phyloP scores from a whole-genome alignment of 768 basidiomycete genomes.

The Phaeolepiota aurea region DNA sequence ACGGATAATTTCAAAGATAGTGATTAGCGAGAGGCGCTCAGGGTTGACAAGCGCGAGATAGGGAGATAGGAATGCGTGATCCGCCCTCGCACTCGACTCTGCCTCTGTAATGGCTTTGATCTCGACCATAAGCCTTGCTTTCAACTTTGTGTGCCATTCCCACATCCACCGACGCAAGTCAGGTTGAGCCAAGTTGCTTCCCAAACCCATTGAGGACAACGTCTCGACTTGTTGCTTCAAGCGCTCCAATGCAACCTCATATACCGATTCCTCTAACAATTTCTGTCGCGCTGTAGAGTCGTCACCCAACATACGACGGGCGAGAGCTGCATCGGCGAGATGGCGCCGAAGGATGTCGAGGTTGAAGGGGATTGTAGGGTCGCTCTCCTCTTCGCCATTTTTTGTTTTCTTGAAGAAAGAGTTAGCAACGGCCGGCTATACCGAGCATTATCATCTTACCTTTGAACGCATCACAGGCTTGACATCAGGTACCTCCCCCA shows the following conservation, averaged over 20 bases:
- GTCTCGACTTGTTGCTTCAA: slow-evolving; percentile 53
- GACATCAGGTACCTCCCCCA: slow-evolving; percentile 50
- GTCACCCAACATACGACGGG: slow-evolving; percentile 54
- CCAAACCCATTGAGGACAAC: slow-evolving; percentile 52
- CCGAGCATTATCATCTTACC: slow-evolving; percentile 13
- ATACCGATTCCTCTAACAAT: slow-evolving; percentile 77
- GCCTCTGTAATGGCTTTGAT: slow-evolving; percentile 33
- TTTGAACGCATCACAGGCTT: slow-evolving; percentile 43
- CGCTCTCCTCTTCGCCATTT: slow-evolving; percentile 10
- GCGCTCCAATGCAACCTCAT: slow-evolving; percentile 72
- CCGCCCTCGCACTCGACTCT: slow-evolving; percentile 15
- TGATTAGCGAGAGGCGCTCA: slow-evolving; percentile 78
- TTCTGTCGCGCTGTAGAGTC: slow-evolving; percentile 72
- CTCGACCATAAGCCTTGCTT: slow-evolving; percentile 38
- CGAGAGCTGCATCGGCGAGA: slow-evolving; percentile 53
- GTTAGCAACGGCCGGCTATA: slow-evolving; percentile 15
- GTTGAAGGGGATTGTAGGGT: slow-evolving; percentile 61
- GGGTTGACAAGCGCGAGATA: slow-evolving; percentile 71
- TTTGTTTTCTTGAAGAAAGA: not conserved
- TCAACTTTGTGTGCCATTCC: slow-evolving; percentile 70
- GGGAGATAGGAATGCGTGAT: slow-evolving; percentile 34
- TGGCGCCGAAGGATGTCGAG: slow-evolving; percentile 63
- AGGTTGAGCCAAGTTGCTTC: slow-evolving; percentile 31
- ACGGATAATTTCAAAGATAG: slow-evolving; percentile 85
- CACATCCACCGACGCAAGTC: slow-evolving; percentile 78